Percentiles rank a stretch among this genome's conserved stretches.
phyloP scores from a whole-genome alignment of 352 stramenopile species.

The Pythium rhizo-oryzae region DNA sequence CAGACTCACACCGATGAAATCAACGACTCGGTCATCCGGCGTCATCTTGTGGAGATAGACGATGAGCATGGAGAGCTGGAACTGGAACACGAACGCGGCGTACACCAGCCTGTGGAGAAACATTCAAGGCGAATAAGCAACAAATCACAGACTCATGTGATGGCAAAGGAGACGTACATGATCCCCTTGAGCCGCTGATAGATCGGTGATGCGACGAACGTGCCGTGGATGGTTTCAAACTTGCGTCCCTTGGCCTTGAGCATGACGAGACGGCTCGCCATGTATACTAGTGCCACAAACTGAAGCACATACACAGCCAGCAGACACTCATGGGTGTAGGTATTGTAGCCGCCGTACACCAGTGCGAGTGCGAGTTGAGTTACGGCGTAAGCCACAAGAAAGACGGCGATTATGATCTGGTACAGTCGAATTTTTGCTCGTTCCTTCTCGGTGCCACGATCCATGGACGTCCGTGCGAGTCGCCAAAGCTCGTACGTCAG shows the following conservation, averaged over 20 bases:
- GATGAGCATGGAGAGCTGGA: conserved; percentile 33
- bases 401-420: conserved; percentile 24
- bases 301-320: conserved; percentile 51
- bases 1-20: conserved; percentile 13
- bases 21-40: not conserved
- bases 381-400: conserved; percentile 34
- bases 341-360: conserved; percentile 44
- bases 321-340: conserved; percentile 46
- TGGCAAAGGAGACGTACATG: conserved; percentile 37
- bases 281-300: conserved; percentile 56
- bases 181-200: conserved; percentile 76
- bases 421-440: conserved; percentile 46
- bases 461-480: conserved; percentile 67
- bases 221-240: conserved; percentile 64
- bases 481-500: conserved; percentile 63
- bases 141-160: no score
- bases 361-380: conserved; percentile 39
- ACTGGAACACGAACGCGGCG: conserved; percentile 59
- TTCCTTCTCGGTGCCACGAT: conserved; percentile 52
- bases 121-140: no score
- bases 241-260: conserved; percentile 58
- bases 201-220: conserved; percentile 61
- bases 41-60: conserved; percentile 14
- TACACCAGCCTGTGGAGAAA: conserved; percentile 71
- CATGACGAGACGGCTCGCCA: conserved; percentile 44